A percentile compares a stretch with the other conserved stretches of the same genome.
Evolutionary conservation across 176 grass and related monocot species (phyloP).

Genomic region (Triticum aestivum): IWGSC_CS_RefSeq_v2.1 NC_057804.1:603919343-603919842

Average conservation of each 20-base stretch:
- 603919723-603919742: background rate
- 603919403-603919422: background rate
- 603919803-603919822: background rate
- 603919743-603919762: too few relatives aligned
- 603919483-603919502: too few relatives aligned
- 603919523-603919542: background rate
- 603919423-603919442: background rate
- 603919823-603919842: too few relatives aligned
- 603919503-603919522: background rate
- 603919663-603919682: background rate
- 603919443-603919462: background rate
- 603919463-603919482: background rate
- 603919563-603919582: background rate
- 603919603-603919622: background rate
- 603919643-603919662: background rate
- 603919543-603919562: background rate
- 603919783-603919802: too few relatives aligned
- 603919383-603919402: background rate
- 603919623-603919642: background rate
- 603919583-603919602: background rate
- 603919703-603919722: background rate
- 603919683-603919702: background rate
- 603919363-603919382: too few relatives aligned
- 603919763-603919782: too few relatives aligned
- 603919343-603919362: background rate